Conservation (phyloP, 805 yeast species). For the Wickerhamiella kurtzmanii region DNA sequence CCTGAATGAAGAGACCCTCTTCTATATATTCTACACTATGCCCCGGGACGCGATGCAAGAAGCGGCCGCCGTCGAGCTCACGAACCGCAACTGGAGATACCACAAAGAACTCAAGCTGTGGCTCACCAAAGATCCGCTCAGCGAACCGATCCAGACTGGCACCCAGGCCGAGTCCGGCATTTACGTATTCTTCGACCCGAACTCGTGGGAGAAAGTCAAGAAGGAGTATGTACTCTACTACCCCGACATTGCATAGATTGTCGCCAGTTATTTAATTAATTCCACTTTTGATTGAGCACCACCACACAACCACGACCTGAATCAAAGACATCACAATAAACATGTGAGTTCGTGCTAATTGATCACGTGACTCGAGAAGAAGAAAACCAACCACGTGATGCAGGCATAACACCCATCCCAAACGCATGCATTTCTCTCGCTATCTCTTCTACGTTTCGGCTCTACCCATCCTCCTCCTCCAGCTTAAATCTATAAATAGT, state of each 20-base stretch:
- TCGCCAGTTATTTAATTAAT: background rate
- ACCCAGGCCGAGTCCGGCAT: constrained; percentile 86
- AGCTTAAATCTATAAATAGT: background rate
- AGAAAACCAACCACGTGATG: too few relatives aligned
- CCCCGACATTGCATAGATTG: constrained; percentile 42
- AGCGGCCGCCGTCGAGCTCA: constrained; percentile 80
- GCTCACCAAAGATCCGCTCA: constrained; percentile 85
- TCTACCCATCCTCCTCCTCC: too few relatives aligned
- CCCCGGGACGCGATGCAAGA: constrained; percentile 91
- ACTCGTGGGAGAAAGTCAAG: constrained; percentile 88
- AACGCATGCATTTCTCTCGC: too few relatives aligned
- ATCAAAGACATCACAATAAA: too few relatives aligned
- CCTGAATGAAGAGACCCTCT: constrained; percentile 82
- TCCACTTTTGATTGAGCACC: too few relatives aligned
- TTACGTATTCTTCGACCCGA: constrained; percentile 89
- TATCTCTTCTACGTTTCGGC: too few relatives aligned
- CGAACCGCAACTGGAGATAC: constrained; percentile 89
- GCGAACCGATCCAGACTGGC: constrained; percentile 71
- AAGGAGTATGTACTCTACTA: constrained; percentile 49
- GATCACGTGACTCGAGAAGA: too few relatives aligned
- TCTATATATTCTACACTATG: constrained; percentile 84
- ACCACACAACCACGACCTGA: too few relatives aligned
- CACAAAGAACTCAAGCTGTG: constrained; percentile 93
- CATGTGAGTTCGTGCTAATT: too few relatives aligned
- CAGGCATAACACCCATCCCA: too few relatives aligned